These are phyloP conservation scores for Penicillium paneum DNA, from an alignment of 2,329 filamentous ascomycete genomes.

Conservation along the genomic window DNA sequence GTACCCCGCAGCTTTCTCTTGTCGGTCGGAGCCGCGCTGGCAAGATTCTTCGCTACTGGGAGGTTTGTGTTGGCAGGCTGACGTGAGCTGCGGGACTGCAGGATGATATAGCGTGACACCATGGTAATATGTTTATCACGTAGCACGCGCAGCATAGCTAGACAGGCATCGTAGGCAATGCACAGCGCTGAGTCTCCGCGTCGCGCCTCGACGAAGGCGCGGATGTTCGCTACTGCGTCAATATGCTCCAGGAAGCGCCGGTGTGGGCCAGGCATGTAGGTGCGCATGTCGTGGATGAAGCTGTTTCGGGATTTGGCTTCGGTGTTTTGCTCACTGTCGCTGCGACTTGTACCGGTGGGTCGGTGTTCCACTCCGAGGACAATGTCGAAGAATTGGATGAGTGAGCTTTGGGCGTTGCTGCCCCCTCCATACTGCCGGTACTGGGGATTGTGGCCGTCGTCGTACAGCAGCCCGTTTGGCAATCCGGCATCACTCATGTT, in stretches of 20 bases:
- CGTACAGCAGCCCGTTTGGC: constrained; percentile 82
- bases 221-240: constrained; percentile 76
- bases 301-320: constrained; percentile 64
- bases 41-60: constrained; percentile 53
- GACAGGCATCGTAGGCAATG: constrained; percentile 84
- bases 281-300: constrained; percentile 95
- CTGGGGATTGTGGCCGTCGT: constrained; percentile 67
- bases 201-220: constrained; percentile 69
- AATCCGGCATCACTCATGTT: constrained; percentile 96
- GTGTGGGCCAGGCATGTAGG: constrained; percentile 94
- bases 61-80: constrained; percentile 54
- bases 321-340: constrained; percentile 32
- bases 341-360: constrained; percentile 69
- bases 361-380: constrained; percentile 85
- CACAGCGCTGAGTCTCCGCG: constrained; percentile 62
- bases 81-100: constrained; percentile 74
- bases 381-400: constrained; percentile 97
- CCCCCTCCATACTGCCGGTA: constrained; percentile 89
- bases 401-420: constrained; percentile 92
- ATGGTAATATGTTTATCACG: constrained; percentile 96
- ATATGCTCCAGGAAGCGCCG: constrained; percentile 84
- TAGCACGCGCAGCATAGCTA: constrained; percentile 73
- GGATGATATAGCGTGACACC: constrained; percentile 90
- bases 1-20: constrained; percentile 74
- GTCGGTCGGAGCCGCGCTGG: constrained; percentile 40